Percentiles rank a stretch among this genome's conserved stretches.
These are phyloP conservation scores for Fusarium aywerte DNA, from an alignment of 2,329 filamentous ascomycete genomes.

Conservation along the genomic window DNA sequence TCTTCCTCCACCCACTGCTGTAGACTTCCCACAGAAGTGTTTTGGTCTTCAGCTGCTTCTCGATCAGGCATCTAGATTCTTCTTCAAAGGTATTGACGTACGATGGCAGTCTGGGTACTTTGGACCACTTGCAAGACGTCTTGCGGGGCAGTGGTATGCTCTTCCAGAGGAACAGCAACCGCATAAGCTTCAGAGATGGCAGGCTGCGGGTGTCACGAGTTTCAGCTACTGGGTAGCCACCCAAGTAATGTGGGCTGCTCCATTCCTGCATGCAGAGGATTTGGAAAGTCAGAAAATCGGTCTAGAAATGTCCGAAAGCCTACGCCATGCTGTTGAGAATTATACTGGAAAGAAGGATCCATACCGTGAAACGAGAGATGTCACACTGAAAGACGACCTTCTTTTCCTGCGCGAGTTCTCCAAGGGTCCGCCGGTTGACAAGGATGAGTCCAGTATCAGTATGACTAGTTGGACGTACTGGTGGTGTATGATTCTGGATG, in stretches of 20 bases:
- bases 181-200: background rate
- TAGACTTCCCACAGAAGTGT: background rate
- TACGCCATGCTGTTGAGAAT: background rate
- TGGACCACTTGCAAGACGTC: background rate
- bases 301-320: background rate
- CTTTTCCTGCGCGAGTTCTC: background rate
- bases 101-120: slow-evolving; percentile 15
- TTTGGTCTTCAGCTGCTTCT: slow-evolving; percentile 2
- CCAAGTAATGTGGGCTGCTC: slow-evolving; percentile 12
- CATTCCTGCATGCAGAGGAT: slow-evolving; percentile 10
- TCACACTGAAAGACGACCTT: background rate
- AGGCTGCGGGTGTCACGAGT: background rate
- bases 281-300: slow-evolving; percentile 6
- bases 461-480: slow-evolving; percentile 2
- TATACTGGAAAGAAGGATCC: background rate
- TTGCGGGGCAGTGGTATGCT: slow-evolving; percentile 7
- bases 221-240: slow-evolving; percentile 13
- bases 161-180: background rate
- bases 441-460: background rate
- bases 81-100: background rate
- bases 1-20: background rate
- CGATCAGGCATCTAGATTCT: background rate
- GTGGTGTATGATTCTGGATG: slow-evolving; percentile 23
- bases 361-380: background rate
- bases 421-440: background rate